These are phyloP conservation scores for Warburgia ugandensis DNA, from an alignment of 164 flowering plant genomes.

Conservation along the genomic window DNA sequence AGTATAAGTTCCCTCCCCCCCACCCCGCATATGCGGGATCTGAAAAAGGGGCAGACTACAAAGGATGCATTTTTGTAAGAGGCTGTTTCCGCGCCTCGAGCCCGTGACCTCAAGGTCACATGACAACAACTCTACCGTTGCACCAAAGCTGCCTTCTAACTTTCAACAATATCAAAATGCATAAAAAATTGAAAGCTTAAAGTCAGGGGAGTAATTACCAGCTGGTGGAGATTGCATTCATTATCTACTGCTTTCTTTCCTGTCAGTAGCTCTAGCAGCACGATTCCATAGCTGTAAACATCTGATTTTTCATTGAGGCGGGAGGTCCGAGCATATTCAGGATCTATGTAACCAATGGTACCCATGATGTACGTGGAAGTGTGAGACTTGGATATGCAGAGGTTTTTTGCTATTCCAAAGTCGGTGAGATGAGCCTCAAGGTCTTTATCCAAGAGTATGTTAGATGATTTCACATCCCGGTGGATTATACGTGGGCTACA, in stretches of 20 bases:
- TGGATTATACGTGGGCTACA: slow-evolving; percentile 93
- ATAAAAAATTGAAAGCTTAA: no score
- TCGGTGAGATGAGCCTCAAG: slow-evolving; percentile 94
- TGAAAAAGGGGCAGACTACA: no score
- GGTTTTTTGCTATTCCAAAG: slow-evolving; percentile 90
- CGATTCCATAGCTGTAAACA: slow-evolving; percentile 91
- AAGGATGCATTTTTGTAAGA: no score
- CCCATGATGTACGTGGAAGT: slow-evolving; percentile 94
- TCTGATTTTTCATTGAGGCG: slow-evolving; percentile 98
- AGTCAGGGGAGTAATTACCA: slow-evolving; percentile 53
- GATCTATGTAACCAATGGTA: slow-evolving; percentile 96
- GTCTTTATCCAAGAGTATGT: slow-evolving; percentile 81
- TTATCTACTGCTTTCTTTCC: slow-evolving; percentile 93
- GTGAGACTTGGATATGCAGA: slow-evolving; percentile 63
- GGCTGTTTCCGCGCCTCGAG: no score
- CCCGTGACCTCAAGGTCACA: no score
- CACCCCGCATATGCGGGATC: no score
- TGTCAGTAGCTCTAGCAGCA: slow-evolving; percentile 85
- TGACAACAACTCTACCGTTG: no score
- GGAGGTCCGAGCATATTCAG: slow-evolving; percentile 95
- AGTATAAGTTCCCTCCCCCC: no score
- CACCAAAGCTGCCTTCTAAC: no score
- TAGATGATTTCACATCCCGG: slow-evolving; percentile 93
- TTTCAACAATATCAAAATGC: no score
- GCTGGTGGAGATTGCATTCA: slow-evolving; percentile 84